These are phyloP conservation scores for Tulasnella sp. DNA, from an alignment of 768 basidiomycete genomes.

Conservation along the genomic window DNA sequence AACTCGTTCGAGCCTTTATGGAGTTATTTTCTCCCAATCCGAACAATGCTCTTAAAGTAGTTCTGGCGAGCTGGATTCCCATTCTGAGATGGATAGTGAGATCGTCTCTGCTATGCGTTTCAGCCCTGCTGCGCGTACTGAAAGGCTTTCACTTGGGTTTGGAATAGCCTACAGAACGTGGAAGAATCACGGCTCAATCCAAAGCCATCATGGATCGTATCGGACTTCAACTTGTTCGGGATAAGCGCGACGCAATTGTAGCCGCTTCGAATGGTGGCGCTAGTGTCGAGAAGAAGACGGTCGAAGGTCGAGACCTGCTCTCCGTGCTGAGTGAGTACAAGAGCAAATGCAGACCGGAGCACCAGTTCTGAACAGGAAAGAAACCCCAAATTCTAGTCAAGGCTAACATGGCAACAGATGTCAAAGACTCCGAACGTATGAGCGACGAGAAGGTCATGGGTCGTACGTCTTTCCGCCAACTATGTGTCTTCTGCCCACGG, in stretches of 20 bases:
- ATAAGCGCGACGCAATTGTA: background rate
- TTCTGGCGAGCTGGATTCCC: background rate
- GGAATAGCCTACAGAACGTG: background rate
- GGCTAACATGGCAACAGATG: conserved; percentile 33
- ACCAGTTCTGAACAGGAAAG: conserved; percentile 34
- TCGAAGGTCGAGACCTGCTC: background rate
- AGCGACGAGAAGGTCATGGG: conserved; percentile 32
- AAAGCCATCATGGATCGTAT: background rate
- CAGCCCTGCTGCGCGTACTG: background rate
- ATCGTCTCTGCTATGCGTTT: background rate
- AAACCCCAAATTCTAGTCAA: conserved; percentile 20
- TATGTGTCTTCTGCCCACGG: background rate
- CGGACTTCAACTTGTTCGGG: background rate
- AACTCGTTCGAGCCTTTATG: conserved; percentile 31
- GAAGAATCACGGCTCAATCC: background rate
- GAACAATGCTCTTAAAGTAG: background rate
- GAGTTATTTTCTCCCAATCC: conserved; percentile 25
- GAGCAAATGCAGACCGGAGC: conserved; percentile 35
- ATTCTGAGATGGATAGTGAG: background rate
- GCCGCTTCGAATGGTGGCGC: background rate
- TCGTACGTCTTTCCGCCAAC: conserved; percentile 21
- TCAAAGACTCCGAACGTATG: conserved; percentile 29
- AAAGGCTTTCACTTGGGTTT: background rate
- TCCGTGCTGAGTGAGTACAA: conserved; percentile 1
- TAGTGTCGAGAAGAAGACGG: background rate